Evolutionary conservation across 2,329 filamentous ascomycete species (phyloP), one percentile per base, ranked within the genome.

Genomic region (Colletotrichum euphorbiae): DNA sequence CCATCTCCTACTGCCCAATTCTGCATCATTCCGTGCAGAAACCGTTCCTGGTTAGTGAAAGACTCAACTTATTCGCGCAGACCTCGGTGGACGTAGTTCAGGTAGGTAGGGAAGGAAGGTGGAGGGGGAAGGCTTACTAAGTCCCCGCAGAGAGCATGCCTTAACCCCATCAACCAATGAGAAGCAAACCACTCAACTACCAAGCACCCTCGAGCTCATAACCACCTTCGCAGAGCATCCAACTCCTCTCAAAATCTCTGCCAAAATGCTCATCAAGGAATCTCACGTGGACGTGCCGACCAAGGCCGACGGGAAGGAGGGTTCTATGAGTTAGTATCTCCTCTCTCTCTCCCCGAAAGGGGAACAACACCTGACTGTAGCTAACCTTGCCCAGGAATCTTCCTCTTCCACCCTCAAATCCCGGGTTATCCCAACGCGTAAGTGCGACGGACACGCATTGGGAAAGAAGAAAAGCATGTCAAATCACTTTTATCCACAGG

Each of bases 381-480:
- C 48, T 54, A 43, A 67, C 45, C 38, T n/a, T 19, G 33, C 28
- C 28, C 77, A 97, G 93, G 94, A 72, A 91, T 97, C 76, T 97
- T 94, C 80, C 77, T 97, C 77, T 97, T 94, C 80, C 93, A 97
- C 76, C 94, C 94, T 7, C 89, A 88, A 13, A 91, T 98, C 72
- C 88, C 93, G 1, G 91, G 91, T 69, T 97, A 97, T 77, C 93
- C 94, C 31, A 90, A 96, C 72, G 94, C 94, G 79, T 94, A 89
- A 75, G 85, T 74, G 4, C 1, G 3, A 6, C 4, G 2, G 5
- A 4, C 2, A 4, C 11, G 8, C 7, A 24, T 2, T 6, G 13
- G 11, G 0, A n/a, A 4, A n/a, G 15, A 4, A 7, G 7, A 11
- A 36, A 11, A 17, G 12, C 2, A 48, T 15, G 2, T 3, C 38